These are phyloP conservation scores for Diaporthe vaccinii DNA, from an alignment of 2,329 filamentous ascomycete species.

Conservation along the genomic window DNA sequence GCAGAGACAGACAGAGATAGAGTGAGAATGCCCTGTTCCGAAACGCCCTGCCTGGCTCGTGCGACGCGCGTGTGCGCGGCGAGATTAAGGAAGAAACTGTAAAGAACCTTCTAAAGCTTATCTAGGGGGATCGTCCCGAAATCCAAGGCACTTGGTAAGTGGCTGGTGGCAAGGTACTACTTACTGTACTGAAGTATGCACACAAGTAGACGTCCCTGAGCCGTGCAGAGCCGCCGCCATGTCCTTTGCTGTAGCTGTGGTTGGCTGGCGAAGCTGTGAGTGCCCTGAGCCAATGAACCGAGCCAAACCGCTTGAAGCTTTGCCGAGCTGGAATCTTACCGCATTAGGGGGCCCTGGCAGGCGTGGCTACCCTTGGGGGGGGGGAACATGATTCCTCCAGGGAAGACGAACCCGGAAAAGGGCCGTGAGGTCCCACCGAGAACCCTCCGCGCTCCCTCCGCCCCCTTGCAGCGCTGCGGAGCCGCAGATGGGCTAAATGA, in stretches of 20 bases:
- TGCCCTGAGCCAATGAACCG: constrained; percentile 20
- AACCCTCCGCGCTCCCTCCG: constrained; percentile 25
- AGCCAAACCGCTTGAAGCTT: constrained; percentile 32
- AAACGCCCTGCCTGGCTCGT: constrained; percentile 21
- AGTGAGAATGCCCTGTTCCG: neutral
- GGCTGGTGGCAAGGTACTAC: constrained; percentile 18
- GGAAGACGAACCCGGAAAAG: constrained; percentile 36
- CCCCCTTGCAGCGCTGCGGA: constrained; percentile 36
- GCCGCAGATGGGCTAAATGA: constrained; percentile 36
- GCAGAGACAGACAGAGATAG: neutral
- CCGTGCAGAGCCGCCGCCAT: constrained; percentile 23
- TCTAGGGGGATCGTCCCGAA: constrained; percentile 10
- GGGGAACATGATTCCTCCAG: neutral
- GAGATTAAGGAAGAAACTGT: constrained; percentile 4
- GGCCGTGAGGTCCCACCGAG: constrained; percentile 33
- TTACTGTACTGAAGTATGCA: neutral
- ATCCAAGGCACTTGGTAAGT: neutral
- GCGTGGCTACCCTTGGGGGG: neutral
- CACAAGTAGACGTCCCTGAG: neutral
- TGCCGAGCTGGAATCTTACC: constrained; percentile 17
- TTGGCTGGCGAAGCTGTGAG: neutral
- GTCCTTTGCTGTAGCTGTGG: neutral
- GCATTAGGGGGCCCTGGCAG: constrained; percentile 14
- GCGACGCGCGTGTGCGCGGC: constrained; percentile 3
- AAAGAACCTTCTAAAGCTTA: constrained; percentile 29